These are phyloP conservation scores for Pseudogymnoascus sp. DNA, from an alignment of 2,329 filamentous ascomycete species.

Conservation along the genomic window DNA sequence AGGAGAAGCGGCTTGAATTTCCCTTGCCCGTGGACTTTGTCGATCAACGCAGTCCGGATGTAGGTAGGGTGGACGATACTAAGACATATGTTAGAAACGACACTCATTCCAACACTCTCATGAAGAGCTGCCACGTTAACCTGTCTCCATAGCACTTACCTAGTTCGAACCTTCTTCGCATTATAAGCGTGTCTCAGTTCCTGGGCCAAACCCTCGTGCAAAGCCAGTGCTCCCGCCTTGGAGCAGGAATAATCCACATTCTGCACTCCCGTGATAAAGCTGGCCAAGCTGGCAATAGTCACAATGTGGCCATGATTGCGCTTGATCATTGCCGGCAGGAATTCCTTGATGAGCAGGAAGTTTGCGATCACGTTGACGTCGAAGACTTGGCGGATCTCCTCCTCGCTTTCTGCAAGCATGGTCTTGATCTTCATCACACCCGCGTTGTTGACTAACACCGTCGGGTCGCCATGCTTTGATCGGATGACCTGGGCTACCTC, in stretches of 20 bases:
- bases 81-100: not conserved
- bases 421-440: conserved; percentile 50
- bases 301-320: conserved; percentile 64
- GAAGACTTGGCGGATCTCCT: conserved; percentile 55
- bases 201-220: conserved; percentile 56
- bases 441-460: conserved; percentile 65
- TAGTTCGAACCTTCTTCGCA: conserved; percentile 48
- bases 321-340: conserved; percentile 57
- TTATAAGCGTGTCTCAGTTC: conserved; percentile 52
- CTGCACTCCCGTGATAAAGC: conserved; percentile 17
- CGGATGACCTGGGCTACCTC: conserved; percentile 45
- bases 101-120: not conserved
- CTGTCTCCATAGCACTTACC: not conserved
- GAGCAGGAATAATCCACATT: conserved; percentile 57
- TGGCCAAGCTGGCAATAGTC: conserved; percentile 47
- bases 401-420: conserved; percentile 48
- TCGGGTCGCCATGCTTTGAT: conserved; percentile 51
- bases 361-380: conserved; percentile 62
- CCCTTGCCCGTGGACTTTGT: not conserved
- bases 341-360: conserved; percentile 55
- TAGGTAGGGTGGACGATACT: conserved; percentile 11
- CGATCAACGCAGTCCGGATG: conserved; percentile 11
- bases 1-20: conserved; percentile 10
- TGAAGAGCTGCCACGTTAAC: not conserved
- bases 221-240: conserved; percentile 56